Base-by-base conservation (phyloP, 2,329 filamentous ascomycete species). In the Davidsoniella australis region DNA sequence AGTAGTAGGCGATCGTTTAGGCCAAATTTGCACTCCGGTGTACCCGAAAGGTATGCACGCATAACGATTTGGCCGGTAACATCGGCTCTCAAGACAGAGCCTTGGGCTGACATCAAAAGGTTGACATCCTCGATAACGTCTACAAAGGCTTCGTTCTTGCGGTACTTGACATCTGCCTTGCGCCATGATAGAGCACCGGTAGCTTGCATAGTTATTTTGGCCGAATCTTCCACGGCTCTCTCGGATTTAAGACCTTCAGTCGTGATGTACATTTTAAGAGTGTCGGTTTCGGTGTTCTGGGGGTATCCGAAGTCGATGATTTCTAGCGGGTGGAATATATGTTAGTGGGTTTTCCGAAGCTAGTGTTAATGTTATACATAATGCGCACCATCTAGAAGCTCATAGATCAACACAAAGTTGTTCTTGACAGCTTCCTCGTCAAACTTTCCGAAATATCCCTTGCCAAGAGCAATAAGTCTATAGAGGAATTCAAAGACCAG, bases 381-480 rank as follows among this genome's bases (percentile, higher is more conserved):
- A 16, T 18, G 61, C 68, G 55, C 62, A 91, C 85, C 85, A 65
- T 98, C 91, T 50, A 98, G 69, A 51, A 98, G 75, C 72, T 98
- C 91, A 66, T 98, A 98, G 38, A 98, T 87, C 57, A 98, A 72
- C 56, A 98, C 91, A 68, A 98, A 98, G 70, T 98, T 98, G 69
- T 95, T 96, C 80, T 98, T 98, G 58, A 98, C 89, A 51, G 91
- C 88, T 68, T 98, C 91, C 72, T 98, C 91, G 61, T 98, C 91
- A 62, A 98, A 94, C 67, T 96, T 96, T 62, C 85, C 89, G 72
- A 98, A 98, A 67, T 98, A 98, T 51, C 87, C 85, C 68, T 85
- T 87, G 40, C 91, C 91, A 56, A 98, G 71, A 61, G 82, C 76
- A 56, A 95, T 85, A 60, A 98, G 70, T 58, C 88, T 79, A 69